Base-by-base conservation (phyloP, 2,329 filamentous ascomycete species). In the Fulvia fulva region DNA sequence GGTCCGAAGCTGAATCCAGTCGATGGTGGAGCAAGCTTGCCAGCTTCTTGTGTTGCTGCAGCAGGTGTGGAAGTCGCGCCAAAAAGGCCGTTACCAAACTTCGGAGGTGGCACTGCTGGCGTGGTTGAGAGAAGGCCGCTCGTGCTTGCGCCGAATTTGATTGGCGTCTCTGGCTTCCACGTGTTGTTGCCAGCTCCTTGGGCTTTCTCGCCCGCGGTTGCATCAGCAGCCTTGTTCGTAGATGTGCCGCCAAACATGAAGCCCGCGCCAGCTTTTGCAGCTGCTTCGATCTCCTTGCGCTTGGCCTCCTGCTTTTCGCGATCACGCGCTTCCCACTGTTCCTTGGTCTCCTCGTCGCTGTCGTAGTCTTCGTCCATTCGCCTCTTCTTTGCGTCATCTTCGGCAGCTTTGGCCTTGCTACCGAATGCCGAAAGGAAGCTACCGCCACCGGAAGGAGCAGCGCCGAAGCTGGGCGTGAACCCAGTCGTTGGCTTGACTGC, bases 281-380 rank as follows among this genome's bases (percentile, higher is more conserved):
- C 68, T 28, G 75, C 71, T 43, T 74, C 74, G 45, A 78, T 65
- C 61, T 77, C 72, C 49, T 73, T 70, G 26, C 71, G 72, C 68
- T 80, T 81, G 43, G 75, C 75, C 26, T 72, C 74, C 62, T 78
- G 76, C 63, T 77, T 69, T 63, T 78, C 77, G 43, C 74, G 73
- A 63, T 81, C 72, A 56, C 72, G 71, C 55, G 75, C 74, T 57
- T 79, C 76, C 76, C 78, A 81, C 49, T 77, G 73, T 26, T 71
- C 78, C 61, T 79, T 76, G 45, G 81, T 77, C 44, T 81, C 78
- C 55, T 80, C 78, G 14, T 81, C 80, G 7, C 78, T 80, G 61
- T 81, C 79, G 59, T 77, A 80, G 22, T 81, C 78, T 52, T 80
- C 78, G 3, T 73, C 77, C 67, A 79, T 80, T 51, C 78, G 76